Percentiles rank a stretch among this genome's conserved stretches.
Conservation (phyloP, 176 grass and related monocot species). For the Musa troglodytarum region DNA sequence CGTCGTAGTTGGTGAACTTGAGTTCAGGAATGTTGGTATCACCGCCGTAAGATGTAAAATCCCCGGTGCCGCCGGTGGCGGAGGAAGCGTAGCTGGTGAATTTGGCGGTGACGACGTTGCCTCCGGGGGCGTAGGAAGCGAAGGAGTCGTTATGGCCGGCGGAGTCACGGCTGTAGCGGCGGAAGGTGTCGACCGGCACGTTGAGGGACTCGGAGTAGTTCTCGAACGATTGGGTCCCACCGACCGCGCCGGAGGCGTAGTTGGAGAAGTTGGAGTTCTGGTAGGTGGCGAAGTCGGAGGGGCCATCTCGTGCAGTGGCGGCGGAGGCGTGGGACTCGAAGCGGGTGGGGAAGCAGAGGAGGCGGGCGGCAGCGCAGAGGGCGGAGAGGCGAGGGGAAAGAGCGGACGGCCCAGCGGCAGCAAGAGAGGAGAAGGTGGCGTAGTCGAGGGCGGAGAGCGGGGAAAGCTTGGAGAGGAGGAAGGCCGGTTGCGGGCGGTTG, state of each 20-base stretch:
- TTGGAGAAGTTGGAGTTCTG: neutral
- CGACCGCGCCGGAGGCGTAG: neutral
- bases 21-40: neutral
- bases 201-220: neutral
- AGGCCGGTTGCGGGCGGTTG: neutral
- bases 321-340: neutral
- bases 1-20: constrained; percentile 10
- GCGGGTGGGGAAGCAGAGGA: neutral
- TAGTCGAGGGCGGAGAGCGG: constrained; percentile 10
- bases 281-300: neutral
- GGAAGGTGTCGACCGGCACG: neutral
- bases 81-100: constrained; percentile 5
- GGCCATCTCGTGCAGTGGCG: neutral
- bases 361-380: neutral
- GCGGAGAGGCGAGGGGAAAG: neutral
- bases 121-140: neutral
- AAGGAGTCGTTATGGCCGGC: constrained; percentile 3
- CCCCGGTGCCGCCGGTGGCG: constrained; percentile 4
- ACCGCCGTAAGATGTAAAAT: neutral
- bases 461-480: constrained; percentile 13
- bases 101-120: neutral
- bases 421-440: constrained; percentile 8
- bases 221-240: neutral
- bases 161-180: constrained; percentile 10
- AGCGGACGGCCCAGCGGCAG: neutral